A percentile compares a stretch with the other conserved stretches of the same genome.
Conservation (phyloP, 306 rosid genomes). For the Pueraria montana region DNA sequence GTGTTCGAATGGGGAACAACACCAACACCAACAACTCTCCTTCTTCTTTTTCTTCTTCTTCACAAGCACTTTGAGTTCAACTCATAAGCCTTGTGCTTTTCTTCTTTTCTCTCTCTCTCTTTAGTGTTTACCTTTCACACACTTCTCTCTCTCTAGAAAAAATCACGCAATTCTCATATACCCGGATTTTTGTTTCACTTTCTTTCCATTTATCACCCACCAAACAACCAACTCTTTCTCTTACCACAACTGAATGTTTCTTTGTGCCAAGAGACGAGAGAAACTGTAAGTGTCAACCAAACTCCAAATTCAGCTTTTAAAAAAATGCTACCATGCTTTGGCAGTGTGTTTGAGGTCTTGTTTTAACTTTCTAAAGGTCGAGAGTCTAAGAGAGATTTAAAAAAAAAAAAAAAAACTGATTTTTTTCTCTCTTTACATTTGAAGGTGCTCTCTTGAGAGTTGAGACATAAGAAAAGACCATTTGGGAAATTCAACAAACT, state of each 20-base stretch:
- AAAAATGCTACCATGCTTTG: constrained; percentile 28
- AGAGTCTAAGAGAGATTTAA: background rate
- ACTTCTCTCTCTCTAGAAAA: constrained; percentile 8
- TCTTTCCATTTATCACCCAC: constrained; percentile 53
- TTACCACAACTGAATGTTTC: background rate
- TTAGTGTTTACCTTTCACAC: background rate
- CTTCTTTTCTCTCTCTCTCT: constrained; percentile 23
- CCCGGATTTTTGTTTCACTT: constrained; percentile 31
- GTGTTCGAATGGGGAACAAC: constrained; percentile 42
- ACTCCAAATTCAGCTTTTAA: constrained; percentile 41
- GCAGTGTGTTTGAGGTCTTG: constrained; percentile 4
- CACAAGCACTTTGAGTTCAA: constrained; percentile 9
- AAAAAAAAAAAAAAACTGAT: background rate
- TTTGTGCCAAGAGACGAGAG: constrained; percentile 9
- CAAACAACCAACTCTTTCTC: constrained; percentile 31
- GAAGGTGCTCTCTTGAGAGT: constrained; percentile 35
- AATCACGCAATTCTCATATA: constrained; percentile 47
- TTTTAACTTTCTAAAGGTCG: constrained; percentile 10
- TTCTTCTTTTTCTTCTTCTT: background rate
- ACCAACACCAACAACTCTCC: background rate
- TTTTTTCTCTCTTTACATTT: background rate
- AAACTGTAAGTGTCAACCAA: constrained; percentile 46
- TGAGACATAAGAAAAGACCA: constrained; percentile 36
- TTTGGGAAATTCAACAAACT: constrained; percentile 47
- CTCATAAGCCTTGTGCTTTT: background rate